Evolutionary conservation across 371 early-diverging fungal genomes (phyloP), one percentile per base, ranked within the genome.

Genomic region (Zopfochytrium polystomum): DNA sequence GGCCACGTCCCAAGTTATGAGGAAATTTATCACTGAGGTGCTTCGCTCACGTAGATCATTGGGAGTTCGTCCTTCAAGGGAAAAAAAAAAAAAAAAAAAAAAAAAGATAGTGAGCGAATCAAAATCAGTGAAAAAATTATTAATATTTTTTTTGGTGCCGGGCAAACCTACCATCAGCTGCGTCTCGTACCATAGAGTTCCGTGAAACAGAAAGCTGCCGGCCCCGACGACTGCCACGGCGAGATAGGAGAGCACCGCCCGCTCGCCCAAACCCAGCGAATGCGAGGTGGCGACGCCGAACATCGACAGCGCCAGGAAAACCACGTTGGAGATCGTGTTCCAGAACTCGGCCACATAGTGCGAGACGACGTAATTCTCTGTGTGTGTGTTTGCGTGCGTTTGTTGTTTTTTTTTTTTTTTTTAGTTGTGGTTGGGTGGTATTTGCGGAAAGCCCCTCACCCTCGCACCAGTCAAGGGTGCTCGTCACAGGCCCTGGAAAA

Each of bases 201-300:
- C 87, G 68, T 92, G 93, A 73, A 92, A 92, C 52, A 77, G 71
- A 44, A 68, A 65, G 62, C 78, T 79, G 30, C 91, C 91, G 56
- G 86, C 60, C 5, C 90, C 90, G 44, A 90, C 81, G 0, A 52
- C 30, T 9, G 49, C 32, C 13, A 58, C 33, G 20, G 49, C 42
- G 35, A 20, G 31, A 6, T 45, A 11, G n/a, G 58, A 49, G 11
- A 58, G 49, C 25, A 31, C 25, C 25, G 38, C 32, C 6, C 58
- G 13, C 33, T 6, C 20, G n/a, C 49, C 58, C 9, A 49, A 18
- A 30, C 58, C 50, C 15, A 34, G 11, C 31, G 23, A 11, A 7
- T 15, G 5, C 6, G 26, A 30, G 6, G 58, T 27, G 29, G 20
- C 11, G 25, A 47, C 26, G 27, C 87, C 88, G 38, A 78, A 72